Evolutionary conservation across 768 basidiomycete species (phyloP).

Genomic region (Leucosporidium creatinivorum): DNA sequence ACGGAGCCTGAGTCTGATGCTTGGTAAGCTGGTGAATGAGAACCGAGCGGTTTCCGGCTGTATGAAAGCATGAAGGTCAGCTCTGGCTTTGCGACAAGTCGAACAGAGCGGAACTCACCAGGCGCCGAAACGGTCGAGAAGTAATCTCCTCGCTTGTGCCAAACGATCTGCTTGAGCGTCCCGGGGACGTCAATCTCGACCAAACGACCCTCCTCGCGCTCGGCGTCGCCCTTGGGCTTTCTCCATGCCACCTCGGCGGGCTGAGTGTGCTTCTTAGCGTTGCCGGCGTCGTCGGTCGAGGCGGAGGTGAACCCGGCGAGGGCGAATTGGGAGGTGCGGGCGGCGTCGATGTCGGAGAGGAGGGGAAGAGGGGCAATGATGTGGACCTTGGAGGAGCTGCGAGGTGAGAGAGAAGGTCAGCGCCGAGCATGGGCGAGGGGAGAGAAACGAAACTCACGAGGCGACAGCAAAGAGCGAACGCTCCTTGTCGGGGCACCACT

Average conservation of each 20-base stretch:
- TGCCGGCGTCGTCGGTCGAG: constrained; percentile 37
- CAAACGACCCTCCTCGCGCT: constrained; percentile 44
- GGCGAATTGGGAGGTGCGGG: constrained; percentile 57
- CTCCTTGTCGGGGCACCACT: constrained; percentile 76
- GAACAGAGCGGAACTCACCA: constrained; percentile 46
- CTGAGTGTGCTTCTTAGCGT: constrained; percentile 21
- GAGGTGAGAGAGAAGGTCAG: not conserved
- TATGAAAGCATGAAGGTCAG: not conserved
- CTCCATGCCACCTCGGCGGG: constrained; percentile 44
- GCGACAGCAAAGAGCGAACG: constrained; percentile 36
- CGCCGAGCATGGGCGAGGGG: not conserved
- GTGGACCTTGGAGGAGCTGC: constrained; percentile 70
- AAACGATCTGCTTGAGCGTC: constrained; percentile 67
- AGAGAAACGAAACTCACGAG: constrained; percentile 22
- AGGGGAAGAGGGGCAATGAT: constrained; percentile 76
- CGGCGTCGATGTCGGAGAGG: constrained; percentile 52
- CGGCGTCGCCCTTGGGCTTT: constrained; percentile 40
- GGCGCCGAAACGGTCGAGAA: constrained; percentile 68
- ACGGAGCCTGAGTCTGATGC: constrained; percentile 93
- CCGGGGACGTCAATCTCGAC: constrained; percentile 45
- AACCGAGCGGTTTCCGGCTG: constrained; percentile 67
- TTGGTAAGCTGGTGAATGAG: constrained; percentile 94
- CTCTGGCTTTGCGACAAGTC: not conserved
- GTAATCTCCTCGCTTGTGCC: constrained; percentile 94
- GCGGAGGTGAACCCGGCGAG: constrained; percentile 59